These are phyloP conservation scores for Plenodomus biglobosus DNA, from an alignment of 2,329 filamentous ascomycete genomes.

Conservation along the genomic window DNA sequence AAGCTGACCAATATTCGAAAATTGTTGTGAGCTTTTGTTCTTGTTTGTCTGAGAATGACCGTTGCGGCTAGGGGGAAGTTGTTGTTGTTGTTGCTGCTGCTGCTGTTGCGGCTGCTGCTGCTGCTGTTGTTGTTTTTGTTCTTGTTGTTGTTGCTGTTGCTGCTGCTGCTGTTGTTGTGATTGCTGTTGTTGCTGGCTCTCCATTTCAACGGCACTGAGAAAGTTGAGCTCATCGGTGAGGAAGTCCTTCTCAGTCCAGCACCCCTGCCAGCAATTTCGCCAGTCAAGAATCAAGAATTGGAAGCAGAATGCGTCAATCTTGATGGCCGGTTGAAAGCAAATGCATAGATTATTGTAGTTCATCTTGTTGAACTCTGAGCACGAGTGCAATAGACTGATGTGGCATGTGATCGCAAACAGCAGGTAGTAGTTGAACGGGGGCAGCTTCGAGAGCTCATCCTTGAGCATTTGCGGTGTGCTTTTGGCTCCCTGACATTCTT, in stretches of 20 bases:
- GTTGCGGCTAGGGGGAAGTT: constrained; percentile 26
- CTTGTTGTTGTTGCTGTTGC: constrained; percentile 6
- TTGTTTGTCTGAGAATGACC: constrained; percentile 30
- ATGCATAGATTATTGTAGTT: constrained; percentile 94
- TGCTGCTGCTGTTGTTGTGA: constrained; percentile 1
- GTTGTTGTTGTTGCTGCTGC: constrained; percentile 3
- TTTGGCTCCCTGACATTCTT: constrained; percentile 76
- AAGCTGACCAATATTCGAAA: constrained; percentile 26
- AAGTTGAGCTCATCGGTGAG: constrained; percentile 38
- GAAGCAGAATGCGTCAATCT: constrained; percentile 93
- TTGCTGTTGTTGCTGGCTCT: constrained; percentile 9
- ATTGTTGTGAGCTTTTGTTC: constrained; percentile 30
- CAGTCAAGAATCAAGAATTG: constrained; percentile 93
- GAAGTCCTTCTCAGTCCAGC: constrained; percentile 82
- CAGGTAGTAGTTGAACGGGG: constrained; percentile 96
- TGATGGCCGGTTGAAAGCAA: constrained; percentile 96
- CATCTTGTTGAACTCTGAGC: constrained; percentile 97
- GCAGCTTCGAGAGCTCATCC: constrained; percentile 89
- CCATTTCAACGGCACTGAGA: constrained; percentile 24
- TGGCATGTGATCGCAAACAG: constrained; percentile 97
- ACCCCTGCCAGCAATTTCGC: constrained; percentile 96
- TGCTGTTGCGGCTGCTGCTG: constrained; percentile 8
- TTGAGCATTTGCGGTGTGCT: constrained; percentile 82
- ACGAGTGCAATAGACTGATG: constrained; percentile 84
- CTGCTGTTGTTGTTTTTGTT: constrained; percentile 19